Conservation (phyloP, 2,329 filamentous ascomycete genomes). For the Penicillium brasilianum region DNA sequence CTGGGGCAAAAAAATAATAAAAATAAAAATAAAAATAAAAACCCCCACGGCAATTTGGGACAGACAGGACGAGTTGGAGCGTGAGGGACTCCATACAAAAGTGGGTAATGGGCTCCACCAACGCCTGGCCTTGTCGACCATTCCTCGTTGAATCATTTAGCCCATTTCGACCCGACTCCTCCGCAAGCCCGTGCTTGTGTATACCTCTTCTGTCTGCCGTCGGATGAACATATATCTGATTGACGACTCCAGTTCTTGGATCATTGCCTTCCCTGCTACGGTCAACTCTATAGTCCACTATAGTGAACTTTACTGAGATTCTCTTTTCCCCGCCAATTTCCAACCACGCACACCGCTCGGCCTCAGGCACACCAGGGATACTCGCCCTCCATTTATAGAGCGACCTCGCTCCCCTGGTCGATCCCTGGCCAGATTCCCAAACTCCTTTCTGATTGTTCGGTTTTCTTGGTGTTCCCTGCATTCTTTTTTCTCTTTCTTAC, state of each 20-base stretch:
- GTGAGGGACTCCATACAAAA: constrained; percentile 6
- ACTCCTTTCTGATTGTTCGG: neutral
- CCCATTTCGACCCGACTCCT: neutral
- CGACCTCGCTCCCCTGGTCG: constrained; percentile 8
- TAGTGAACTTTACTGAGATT: too few species aligned
- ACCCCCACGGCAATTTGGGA: neutral
- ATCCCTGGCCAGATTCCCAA: constrained; percentile 11
- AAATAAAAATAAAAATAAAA: too few species aligned
- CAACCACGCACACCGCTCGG: neutral
- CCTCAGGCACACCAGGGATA: constrained; percentile 22
- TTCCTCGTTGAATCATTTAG: constrained; percentile 5
- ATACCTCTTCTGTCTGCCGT: neutral
- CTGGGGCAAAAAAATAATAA: neutral
- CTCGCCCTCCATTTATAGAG: constrained; percentile 9
- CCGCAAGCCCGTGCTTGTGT: neutral
- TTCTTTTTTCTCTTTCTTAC: neutral
- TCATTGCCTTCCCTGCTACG: neutral
- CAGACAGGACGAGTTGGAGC: neutral
- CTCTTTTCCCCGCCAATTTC: too few species aligned
- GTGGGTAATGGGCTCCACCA: constrained; percentile 9
- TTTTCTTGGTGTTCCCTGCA: neutral
- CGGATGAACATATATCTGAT: neutral
- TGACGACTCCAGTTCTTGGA: neutral
- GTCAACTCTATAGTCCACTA: too few species aligned
- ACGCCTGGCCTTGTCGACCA: constrained; percentile 5